phyloP scores from a whole-genome alignment of 768 basidiomycete species.

The Mycena maculata region DNA sequence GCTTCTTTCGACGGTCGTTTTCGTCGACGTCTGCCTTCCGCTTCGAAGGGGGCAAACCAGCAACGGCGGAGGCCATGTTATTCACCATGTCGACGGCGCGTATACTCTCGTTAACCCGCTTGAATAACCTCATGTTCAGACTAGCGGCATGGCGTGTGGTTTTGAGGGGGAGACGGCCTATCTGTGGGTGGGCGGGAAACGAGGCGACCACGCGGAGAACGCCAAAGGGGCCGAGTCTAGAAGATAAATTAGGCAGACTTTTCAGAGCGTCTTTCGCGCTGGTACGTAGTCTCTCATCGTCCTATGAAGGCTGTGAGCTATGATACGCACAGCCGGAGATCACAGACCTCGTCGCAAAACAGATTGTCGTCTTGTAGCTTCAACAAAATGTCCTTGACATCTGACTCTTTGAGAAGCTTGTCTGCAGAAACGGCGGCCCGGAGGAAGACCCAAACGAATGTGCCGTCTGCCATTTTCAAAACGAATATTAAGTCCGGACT shows the following conservation, averaged over 20 bases:
- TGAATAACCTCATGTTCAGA: slow-evolving; percentile 2
- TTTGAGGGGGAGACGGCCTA: background rate
- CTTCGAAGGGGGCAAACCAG: background rate
- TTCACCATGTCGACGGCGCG: slow-evolving; percentile 4
- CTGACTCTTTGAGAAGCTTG: background rate
- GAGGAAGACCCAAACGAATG: background rate
- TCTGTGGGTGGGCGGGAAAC: background rate
- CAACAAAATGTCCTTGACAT: background rate
- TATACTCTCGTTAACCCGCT: background rate
- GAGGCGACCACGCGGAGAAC: slow-evolving; percentile 2
- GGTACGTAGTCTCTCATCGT: background rate
- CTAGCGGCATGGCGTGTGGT: background rate
- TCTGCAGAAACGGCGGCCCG: background rate
- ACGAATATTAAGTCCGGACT: background rate
- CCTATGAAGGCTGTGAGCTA: background rate
- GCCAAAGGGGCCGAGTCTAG: background rate
- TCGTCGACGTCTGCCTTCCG: background rate
- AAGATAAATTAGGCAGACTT: background rate
- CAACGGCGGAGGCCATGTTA: background rate
- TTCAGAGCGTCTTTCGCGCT: slow-evolving; percentile 1
- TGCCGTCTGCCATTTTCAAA: background rate
- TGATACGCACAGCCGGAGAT: background rate
- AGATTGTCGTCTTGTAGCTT: background rate
- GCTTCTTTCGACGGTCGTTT: background rate
- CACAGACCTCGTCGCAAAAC: background rate